Evolutionary conservation across 2,329 filamentous ascomycete genomes (phyloP).

Genomic region (Aspergillus neoniger): DNA sequence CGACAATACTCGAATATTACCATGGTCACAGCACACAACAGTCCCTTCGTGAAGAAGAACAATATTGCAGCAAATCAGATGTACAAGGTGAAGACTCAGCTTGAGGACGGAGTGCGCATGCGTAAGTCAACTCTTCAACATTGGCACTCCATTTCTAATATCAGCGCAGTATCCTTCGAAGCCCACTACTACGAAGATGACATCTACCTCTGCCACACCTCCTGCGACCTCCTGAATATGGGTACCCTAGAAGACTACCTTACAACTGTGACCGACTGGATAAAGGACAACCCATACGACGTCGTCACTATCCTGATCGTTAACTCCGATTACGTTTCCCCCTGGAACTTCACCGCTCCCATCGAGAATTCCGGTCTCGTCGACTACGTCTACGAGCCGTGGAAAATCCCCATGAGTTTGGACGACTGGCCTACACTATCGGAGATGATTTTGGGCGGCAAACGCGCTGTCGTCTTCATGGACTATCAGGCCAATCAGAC

Average conservation of each 20-base stretch:
- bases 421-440: slow-evolving; percentile 82
- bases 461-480: slow-evolving; percentile 77
- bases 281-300: slow-evolving; percentile 76
- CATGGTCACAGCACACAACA: slow-evolving; percentile 78
- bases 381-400: slow-evolving; percentile 72
- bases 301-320: slow-evolving; percentile 84
- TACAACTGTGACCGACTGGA: slow-evolving; percentile 68
- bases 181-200: slow-evolving; percentile 58
- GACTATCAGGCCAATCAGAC: slow-evolving; percentile 82
- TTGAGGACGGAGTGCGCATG: slow-evolving; percentile 71
- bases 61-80: slow-evolving; percentile 77
- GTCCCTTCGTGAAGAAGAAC: slow-evolving; percentile 69
- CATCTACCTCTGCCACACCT: slow-evolving; percentile 80
- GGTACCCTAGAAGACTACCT: slow-evolving; percentile 78
- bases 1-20: slow-evolving; percentile 82
- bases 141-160: not conserved
- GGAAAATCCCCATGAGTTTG: slow-evolving; percentile 68
- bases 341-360: slow-evolving; percentile 64
- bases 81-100: slow-evolving; percentile 66
- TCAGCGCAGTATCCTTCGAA: slow-evolving; percentile 58
- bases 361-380: slow-evolving; percentile 72
- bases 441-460: slow-evolving; percentile 69
- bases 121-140: slow-evolving; percentile 36
- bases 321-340: slow-evolving; percentile 72
- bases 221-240: slow-evolving; percentile 77